Evolutionary conservation across 208 protist species (phyloP), one percentile per base, ranked within the genome.

Genomic region (Borovskyia barvae): DNA sequence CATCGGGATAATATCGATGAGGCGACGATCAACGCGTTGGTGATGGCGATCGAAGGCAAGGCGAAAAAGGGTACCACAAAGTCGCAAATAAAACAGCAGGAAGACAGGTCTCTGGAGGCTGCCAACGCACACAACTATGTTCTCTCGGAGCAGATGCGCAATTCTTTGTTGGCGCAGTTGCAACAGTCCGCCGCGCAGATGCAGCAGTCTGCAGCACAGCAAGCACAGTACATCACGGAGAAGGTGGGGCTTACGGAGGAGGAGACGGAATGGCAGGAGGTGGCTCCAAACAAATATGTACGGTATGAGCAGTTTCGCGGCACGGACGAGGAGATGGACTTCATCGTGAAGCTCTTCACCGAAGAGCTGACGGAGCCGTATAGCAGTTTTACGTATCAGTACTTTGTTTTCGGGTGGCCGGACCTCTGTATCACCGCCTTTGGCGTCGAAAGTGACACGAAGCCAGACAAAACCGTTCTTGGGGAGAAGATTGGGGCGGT

Each of bases 381-480:
- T 78, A 97, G 93, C 57, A 96, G 99, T 53, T 99, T 98, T 72
- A 99, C 98, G 0, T 99, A 99, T 78, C 80, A 98, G 60, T 98
- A 98, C 76, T 99, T 99, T 74, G 82, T 99, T 66, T 89, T 97
- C 75, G 87, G 91, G 40, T 99, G 97, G 97, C 97, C 97, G 15
- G 71, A 98, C 20, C 80, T 98, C 5, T 97, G 88, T 54, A 80
- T 97, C 15, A 74, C 97, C 25, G 93, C 87, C 4, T 90, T 84
- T 50, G 80, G 80, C 35, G 58, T 80, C 5, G 76, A 93, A 58
- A 75, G 77, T 49, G 64, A 60, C 20, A 83, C 59, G 20, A 75
- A 47, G 63, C 87, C 87, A 7, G 84, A 84, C 36, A 40, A 51
- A 14, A 75, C 75, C 40, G 82, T 85, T 25, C 67, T 69, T 36